Base-by-base conservation (phyloP, 108 stramenopile genomes). In the Pseudonitzschia multistriata region DNA sequence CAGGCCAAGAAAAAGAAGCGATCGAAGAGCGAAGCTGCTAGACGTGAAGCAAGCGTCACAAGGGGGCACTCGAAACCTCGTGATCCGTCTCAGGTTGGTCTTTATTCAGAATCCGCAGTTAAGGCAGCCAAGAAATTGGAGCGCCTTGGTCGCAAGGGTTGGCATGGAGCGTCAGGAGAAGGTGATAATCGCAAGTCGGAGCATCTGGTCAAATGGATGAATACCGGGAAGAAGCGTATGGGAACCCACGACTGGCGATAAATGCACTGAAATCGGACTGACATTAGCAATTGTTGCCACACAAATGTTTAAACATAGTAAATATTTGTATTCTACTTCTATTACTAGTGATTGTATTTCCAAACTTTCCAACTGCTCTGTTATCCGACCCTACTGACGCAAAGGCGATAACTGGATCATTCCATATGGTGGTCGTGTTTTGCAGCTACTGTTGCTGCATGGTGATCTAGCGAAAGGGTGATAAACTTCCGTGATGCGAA, bases 171-270 rank as follows among this genome's bases (percentile, higher is more conserved):
- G 21, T 74, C 83, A 34, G 94, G 94, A 33, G 94, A 95, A 56
- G 94, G 94, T 49, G 94, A 95, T 76, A 87, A 92, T 2, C 88
- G 84, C 45, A 95, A 95, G 87, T 71, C 73, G 17, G 94, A 90
- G 49, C 94, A 95, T 68, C 72, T 95, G 66, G 89, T 95, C 24
- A 89, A 91, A 64, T 95, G 94, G 94, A 89, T 88, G 86, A 95
- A 95, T 78, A 95, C 94, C 8, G 94, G 94, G 47, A 95, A 95
- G 80, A 95, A 95, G 69, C 74, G 94, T 64, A 92, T 85, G 68
- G 94, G 94, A 49, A 95, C 94, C n/a, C 89, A 90, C 67, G 79
- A 83, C 64, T 76, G 75, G 64, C 77, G 85, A 33, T 83, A 82
- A 66, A 59, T 14, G 31, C 31, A 33, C 14, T 59, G 34, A 33